Percentiles rank a stretch among this genome's conserved stretches.
Conservation (phyloP, 2,329 filamentous ascomycete species). For the Lojkania enalia region DNA sequence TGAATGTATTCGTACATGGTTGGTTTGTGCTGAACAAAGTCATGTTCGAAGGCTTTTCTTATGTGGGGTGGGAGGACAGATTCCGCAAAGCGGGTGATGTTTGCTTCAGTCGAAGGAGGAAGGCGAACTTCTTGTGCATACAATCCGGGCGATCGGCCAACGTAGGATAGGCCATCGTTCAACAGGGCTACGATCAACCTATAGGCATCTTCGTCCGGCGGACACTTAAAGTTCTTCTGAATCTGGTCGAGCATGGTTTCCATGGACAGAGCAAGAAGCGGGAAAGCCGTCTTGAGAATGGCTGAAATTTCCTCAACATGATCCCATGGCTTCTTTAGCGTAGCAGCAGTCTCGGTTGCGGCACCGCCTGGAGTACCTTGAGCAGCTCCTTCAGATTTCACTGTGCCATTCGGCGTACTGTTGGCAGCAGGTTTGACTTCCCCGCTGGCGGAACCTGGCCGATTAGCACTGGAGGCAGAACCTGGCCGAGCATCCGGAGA, state of each 20-base stretch:
- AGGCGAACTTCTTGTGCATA: conserved; percentile 92
- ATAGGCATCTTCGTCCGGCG: conserved; percentile 96
- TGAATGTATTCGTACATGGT: conserved; percentile 99
- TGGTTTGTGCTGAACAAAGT: conserved; percentile 93
- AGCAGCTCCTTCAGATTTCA: conserved; percentile 44
- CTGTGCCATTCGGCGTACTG: conserved; percentile 41
- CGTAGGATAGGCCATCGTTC: conserved; percentile 92
- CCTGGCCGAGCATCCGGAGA: conserved; percentile 39
- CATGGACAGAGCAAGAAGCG: conserved; percentile 93
- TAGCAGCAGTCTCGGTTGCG: conserved; percentile 27
- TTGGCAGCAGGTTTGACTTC: conserved; percentile 59
- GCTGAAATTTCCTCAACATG: conserved; percentile 95
- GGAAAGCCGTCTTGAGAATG: conserved; percentile 94
- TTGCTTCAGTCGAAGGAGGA: conserved; percentile 85
- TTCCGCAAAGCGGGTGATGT: conserved; percentile 95
- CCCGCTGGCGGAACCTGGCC: conserved; percentile 38
- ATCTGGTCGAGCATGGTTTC: conserved; percentile 99
- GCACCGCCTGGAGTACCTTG: conserved; percentile 37
- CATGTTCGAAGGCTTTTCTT: conserved; percentile 93
- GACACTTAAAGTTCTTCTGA: conserved; percentile 98
- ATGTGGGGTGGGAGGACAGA: conserved; percentile 94
- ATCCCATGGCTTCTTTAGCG: conserved; percentile 83
- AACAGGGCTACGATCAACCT: conserved; percentile 94
- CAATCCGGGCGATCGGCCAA: conserved; percentile 80
- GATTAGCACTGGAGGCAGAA: conserved; percentile 31